Base-by-base conservation (phyloP, 495 filamentous ascomycete species). In the Elasticomyces elasticus region DNA sequence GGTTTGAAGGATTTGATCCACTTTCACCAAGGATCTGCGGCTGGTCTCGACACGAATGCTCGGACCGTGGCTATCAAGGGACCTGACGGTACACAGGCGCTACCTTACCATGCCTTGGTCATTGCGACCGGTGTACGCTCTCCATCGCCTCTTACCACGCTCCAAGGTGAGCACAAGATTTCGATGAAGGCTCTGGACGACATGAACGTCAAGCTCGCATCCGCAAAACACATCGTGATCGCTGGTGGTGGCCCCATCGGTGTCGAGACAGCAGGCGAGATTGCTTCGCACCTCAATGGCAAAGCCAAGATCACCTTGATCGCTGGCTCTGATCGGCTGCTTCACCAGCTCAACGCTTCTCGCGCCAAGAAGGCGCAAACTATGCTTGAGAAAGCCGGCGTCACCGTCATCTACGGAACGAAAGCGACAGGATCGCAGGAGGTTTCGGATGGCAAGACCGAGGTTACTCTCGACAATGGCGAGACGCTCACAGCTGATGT, bases 171-270 rank as follows among this genome's bases (percentile, higher is more conserved):
- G 31, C 47, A 65, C 52, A 57, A 40, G 25, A 44, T 56, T 26
- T 49, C 56, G 25, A 19, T 51, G 22, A 51, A 54, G 4, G 65
- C 67, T 1, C 49, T 66, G 1, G 52, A 60, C 2, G 60, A 62
- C 1, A 45, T 67, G 31, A 59, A 66, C 33, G 35, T n/a, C 9
- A 40, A 33, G 26, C 62, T 71, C 11, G 17, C 60, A 51, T 49
- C 48, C 0, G 72, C 72, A 1, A 72, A 71, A 35, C 62, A 49
- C 10, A 72, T 79, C 23, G 25, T 78, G 27, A 71, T 79, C 45
- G 68, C 65, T 5, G 87, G 87, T 27, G 86, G 73, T 0, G 87
- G 87, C 0, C 69, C 80, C 3, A 78, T 84, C 1, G 86, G 83
- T 11, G 75, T 87, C 40, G 77, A 80, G 52, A 71, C 67, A 0